Evolutionary conservation across 176 grass and related monocot species (phyloP).

Genomic region (Tillandsia leiboldiana): DNA sequence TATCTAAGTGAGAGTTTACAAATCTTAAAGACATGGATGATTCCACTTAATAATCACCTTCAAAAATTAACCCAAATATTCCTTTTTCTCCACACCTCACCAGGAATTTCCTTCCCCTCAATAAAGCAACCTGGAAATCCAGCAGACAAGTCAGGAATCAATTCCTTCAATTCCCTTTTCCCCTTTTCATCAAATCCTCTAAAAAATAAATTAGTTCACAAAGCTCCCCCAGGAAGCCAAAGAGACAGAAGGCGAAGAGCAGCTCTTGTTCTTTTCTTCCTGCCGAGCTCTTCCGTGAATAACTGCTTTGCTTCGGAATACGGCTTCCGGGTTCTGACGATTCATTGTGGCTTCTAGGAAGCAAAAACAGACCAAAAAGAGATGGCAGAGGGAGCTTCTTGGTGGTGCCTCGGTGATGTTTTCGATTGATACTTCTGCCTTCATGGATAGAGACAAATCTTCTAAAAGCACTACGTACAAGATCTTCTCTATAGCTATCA

Average conservation of each 20-base stretch:
- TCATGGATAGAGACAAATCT: neutral
- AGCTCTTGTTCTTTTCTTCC: slow-evolving; percentile 70
- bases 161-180: slow-evolving; percentile 38
- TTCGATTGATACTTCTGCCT: neutral
- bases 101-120: slow-evolving; percentile 19
- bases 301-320: slow-evolving; percentile 51
- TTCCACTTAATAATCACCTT: slow-evolving; percentile 10
- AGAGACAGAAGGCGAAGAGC: slow-evolving; percentile 16
- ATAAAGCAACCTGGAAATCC: slow-evolving; percentile 33
- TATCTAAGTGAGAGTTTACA: too few species aligned
- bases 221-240: slow-evolving; percentile 25
- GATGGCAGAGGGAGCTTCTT: neutral
- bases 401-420: neutral
- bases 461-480: too few species aligned
- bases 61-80: slow-evolving; percentile 11
- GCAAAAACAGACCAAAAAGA: slow-evolving; percentile 4
- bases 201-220: slow-evolving; percentile 1
- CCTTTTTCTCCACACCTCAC: slow-evolving; percentile 10
- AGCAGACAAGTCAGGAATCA: slow-evolving; percentile 41
- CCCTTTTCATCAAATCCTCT: slow-evolving; percentile 29
- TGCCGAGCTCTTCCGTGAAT: slow-evolving; percentile 23
- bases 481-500: too few species aligned
- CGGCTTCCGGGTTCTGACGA: slow-evolving; percentile 22
- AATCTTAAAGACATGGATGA: neutral
- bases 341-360: slow-evolving; percentile 4